A percentile compares a stretch with the other conserved stretches of the same genome.
These are phyloP conservation scores for Senna siamea DNA, from an alignment of 306 rosid species.

Conservation along the genomic window DNA sequence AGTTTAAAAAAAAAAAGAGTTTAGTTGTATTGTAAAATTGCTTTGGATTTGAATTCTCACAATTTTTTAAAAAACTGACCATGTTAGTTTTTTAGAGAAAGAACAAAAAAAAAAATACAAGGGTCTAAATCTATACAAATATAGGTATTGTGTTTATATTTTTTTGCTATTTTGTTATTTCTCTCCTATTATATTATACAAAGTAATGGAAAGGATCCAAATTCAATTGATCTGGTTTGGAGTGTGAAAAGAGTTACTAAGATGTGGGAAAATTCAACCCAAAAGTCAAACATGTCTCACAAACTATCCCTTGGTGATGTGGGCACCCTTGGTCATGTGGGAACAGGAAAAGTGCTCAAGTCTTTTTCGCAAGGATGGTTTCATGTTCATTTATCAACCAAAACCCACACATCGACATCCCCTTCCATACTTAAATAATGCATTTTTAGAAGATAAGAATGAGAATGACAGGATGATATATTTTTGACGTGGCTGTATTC, in stretches of 20 bases:
- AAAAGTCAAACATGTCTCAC: background rate
- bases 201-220: too few species aligned
- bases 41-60: too few species aligned
- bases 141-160: too few species aligned
- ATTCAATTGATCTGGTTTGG: background rate
- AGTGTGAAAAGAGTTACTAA: background rate
- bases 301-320: too few species aligned
- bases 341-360: background rate
- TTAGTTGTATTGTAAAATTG: too few species aligned
- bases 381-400: slow-evolving; percentile 17
- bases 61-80: too few species aligned
- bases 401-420: background rate
- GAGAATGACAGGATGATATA: background rate
- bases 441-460: slow-evolving; percentile 1
- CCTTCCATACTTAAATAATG: slow-evolving; percentile 20
- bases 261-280: background rate
- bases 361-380: slow-evolving; percentile 1
- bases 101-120: too few species aligned
- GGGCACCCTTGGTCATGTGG: background rate
- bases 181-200: too few species aligned
- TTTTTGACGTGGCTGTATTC: background rate
- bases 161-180: too few species aligned
- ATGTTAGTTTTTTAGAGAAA: too few species aligned
- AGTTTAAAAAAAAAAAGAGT: too few species aligned
- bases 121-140: too few species aligned